phyloP scores from a whole-genome alignment of 192 early-diverging fungal species.

The Lunasporangiospora selenospora region DNA sequence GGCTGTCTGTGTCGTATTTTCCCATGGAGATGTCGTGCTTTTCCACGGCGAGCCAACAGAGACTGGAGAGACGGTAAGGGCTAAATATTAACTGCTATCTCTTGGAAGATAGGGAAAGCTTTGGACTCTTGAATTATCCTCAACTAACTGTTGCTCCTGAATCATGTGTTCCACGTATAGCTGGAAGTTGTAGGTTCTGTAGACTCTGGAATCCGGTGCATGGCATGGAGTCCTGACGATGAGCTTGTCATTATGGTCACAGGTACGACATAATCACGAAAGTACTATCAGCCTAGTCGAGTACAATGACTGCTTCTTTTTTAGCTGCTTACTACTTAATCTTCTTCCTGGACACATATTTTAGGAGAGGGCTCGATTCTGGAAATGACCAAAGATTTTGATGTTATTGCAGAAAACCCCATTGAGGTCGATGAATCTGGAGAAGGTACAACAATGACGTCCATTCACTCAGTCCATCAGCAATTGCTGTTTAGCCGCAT shows the following conservation, averaged over 20 bases:
- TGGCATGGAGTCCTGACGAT: conserved; percentile 90
- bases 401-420: conserved; percentile 84
- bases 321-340: no score
- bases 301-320: no score
- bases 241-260: conserved; percentile 85
- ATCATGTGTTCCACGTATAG: conserved; percentile 22
- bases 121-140: no score
- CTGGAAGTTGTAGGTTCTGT: conserved; percentile 76
- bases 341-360: conserved; percentile 1
- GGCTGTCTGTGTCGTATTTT: conserved; percentile 58
- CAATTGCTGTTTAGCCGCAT: no score
- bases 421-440: conserved; percentile 72
- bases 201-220: conserved; percentile 73
- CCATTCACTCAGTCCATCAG: no score
- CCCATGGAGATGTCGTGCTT: conserved; percentile 64
- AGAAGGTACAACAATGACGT: conserved; percentile 70
- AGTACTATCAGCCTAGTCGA: background rate
- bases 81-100: background rate
- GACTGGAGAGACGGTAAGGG: conserved; percentile 30
- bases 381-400: conserved; percentile 94
- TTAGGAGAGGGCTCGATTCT: conserved; percentile 69
- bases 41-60: conserved; percentile 51
- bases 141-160: background rate
- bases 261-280: conserved; percentile 45
- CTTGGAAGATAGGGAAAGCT: background rate